phyloP scores from a whole-genome alignment of 148 eudicot genomes.

The Vaccinium corymbosum region DNA sequence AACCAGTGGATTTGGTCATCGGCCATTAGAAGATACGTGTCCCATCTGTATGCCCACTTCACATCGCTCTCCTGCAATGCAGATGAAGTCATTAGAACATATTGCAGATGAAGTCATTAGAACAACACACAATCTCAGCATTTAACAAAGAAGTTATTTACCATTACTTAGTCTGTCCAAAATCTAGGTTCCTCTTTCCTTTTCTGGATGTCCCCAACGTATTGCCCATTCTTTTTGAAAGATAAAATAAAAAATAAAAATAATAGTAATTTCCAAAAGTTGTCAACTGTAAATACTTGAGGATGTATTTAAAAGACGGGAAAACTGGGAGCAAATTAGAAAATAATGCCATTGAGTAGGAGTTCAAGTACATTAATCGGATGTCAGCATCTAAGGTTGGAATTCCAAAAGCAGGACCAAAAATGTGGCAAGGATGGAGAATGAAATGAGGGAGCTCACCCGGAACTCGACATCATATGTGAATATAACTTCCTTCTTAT shows the following conservation, averaged over 20 bases:
- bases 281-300: neutral
- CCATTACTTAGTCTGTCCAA: neutral
- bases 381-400: neutral
- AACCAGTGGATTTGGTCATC: slow-evolving; percentile 64
- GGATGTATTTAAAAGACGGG: neutral
- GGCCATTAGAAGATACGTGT: slow-evolving; percentile 45
- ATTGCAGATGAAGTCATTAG: neutral
- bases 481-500: slow-evolving; percentile 45
- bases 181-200: slow-evolving; percentile 3
- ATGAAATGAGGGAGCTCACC: slow-evolving; percentile 23
- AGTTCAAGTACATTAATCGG: neutral
- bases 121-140: neutral
- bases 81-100: neutral
- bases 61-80: slow-evolving; percentile 44
- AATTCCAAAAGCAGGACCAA: neutral
- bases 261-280: neutral
- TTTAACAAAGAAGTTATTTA: neutral
- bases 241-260: neutral
- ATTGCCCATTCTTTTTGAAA: neutral
- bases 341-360: neutral
- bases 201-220: neutral
- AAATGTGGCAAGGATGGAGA: neutral
- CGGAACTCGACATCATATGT: slow-evolving; percentile 51
- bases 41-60: slow-evolving; percentile 63
- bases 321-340: neutral